Conservation (phyloP, 2,329 filamentous ascomycete species). For the Talaromyces sp. region DNA sequence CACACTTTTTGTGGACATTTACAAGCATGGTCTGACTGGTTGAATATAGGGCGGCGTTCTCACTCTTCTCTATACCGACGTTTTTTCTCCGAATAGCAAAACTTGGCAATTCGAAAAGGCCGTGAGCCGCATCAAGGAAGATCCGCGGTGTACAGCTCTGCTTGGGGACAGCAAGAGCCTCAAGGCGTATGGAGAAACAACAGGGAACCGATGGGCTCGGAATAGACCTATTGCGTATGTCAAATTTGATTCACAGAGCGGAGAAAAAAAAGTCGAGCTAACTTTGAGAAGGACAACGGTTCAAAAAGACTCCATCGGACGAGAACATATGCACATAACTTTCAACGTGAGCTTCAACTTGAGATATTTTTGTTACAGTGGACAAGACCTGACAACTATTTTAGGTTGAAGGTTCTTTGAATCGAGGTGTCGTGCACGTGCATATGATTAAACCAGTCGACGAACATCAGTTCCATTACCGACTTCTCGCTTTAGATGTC, state of each 20-base stretch:
- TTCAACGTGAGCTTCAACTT: slow-evolving; percentile 61
- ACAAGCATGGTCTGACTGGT: neutral
- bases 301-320: slow-evolving; percentile 67
- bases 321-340: slow-evolving; percentile 76
- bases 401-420: slow-evolving; percentile 71
- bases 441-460: slow-evolving; percentile 69
- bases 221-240: slow-evolving; percentile 52
- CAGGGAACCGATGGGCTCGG: slow-evolving; percentile 72
- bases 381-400: neutral
- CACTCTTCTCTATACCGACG: slow-evolving; percentile 74
- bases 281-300: slow-evolving; percentile 54
- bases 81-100: slow-evolving; percentile 80
- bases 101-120: slow-evolving; percentile 84
- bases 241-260: neutral
- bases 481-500: slow-evolving; percentile 74
- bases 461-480: slow-evolving; percentile 68
- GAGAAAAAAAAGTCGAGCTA: slow-evolving; percentile 5
- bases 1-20: neutral
- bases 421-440: slow-evolving; percentile 67
- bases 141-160: slow-evolving; percentile 64
- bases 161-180: slow-evolving; percentile 74
- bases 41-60: slow-evolving; percentile 62
- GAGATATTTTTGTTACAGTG: neutral
- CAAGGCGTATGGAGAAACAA: slow-evolving; percentile 73
- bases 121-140: slow-evolving; percentile 70